Base-by-base conservation (phyloP, 2,329 filamentous ascomycete species). In the Alternaria sp. region DNA sequence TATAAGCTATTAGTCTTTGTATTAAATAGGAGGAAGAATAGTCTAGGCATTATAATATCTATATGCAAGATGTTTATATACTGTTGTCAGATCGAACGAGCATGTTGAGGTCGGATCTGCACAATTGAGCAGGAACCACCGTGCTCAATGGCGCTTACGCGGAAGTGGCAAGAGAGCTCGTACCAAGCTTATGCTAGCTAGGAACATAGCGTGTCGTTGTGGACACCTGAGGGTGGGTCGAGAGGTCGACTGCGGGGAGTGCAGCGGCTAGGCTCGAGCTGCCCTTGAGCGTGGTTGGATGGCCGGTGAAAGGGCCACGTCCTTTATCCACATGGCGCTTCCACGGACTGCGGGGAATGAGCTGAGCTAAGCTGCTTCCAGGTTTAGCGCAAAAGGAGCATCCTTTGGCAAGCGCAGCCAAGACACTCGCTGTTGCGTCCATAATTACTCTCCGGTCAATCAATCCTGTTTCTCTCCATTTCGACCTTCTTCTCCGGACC, bases 331-430 rank as follows among this genome's bases (percentile, higher is more conserved):
- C 66, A 68, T 63, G 58, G 53, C 31, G 72, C 68, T 63, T 72
- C 62, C 60, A 51, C 51, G 62, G 56, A 74, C 71, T 77, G 74
- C 74, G 74, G 74, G 73, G 74, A 74, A 75, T 17, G 37, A 50
- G 40, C 44, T 17, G 44, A 58, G 62, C 71, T 66, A 71, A 56
- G 48, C 70, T 65, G 7, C 26, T 61, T 26, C 1, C 13, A 46
- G 61, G 48, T 28, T 56, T 70, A 68, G 68, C 50, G 57, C 33
- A 40, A 39, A 65, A 26, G 53, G 23, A 17, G 26, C 53, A 63
- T 62, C 54, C 51, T 45, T 36, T 58, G 51, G 57, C 28, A 50
- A 48, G 60, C 56, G 60, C 56, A 51, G 56, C 56, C 46, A 59
- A 59, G 56, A 29, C 46, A 24, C 50, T 49, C 61, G 51, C 58